Conservation (phyloP, 371 early-diverging fungal species). For the Haplosporangium sp. region DNA sequence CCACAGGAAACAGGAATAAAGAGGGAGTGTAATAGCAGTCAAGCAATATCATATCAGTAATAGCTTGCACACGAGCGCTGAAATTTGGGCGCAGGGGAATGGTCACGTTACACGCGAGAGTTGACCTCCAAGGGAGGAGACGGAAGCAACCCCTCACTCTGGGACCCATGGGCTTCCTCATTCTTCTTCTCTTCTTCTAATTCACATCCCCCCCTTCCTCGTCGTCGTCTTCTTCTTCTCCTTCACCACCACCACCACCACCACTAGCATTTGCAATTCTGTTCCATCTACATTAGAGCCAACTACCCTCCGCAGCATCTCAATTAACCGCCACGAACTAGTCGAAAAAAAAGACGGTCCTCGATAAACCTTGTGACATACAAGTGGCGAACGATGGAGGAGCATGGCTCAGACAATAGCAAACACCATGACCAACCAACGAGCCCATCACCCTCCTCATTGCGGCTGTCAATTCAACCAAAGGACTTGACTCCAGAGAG, state of each 20-base stretch:
- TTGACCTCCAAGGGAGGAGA: too few relatives aligned
- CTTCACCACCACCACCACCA: not conserved
- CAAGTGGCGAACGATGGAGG: slow-evolving; percentile 6
- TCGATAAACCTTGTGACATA: slow-evolving; percentile 5
- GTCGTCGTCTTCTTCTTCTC: not conserved
- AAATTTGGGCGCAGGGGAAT: too few relatives aligned
- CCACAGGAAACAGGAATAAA: slow-evolving; percentile 7
- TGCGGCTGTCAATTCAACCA: too few relatives aligned
- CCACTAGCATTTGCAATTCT: not conserved
- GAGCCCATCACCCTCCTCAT: too few relatives aligned
- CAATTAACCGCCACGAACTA: too few relatives aligned
- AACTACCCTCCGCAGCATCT: not conserved
- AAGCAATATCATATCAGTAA: not conserved
- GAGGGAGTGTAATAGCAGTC: not conserved
- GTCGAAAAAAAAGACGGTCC: slow-evolving; percentile 16
- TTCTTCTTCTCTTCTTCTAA: not conserved
- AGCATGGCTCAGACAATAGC: not conserved
- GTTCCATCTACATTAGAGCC: not conserved
- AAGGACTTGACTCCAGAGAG: too few relatives aligned
- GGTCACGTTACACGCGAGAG: too few relatives aligned
- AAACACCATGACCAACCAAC: too few relatives aligned
- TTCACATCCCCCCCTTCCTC: not conserved
- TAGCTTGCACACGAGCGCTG: too few relatives aligned
- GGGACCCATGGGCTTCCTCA: too few relatives aligned
- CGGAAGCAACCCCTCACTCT: too few relatives aligned